Conservation (phyloP, 1,139 yeast species). For the Protomyces lactucae-debilis region DNA sequence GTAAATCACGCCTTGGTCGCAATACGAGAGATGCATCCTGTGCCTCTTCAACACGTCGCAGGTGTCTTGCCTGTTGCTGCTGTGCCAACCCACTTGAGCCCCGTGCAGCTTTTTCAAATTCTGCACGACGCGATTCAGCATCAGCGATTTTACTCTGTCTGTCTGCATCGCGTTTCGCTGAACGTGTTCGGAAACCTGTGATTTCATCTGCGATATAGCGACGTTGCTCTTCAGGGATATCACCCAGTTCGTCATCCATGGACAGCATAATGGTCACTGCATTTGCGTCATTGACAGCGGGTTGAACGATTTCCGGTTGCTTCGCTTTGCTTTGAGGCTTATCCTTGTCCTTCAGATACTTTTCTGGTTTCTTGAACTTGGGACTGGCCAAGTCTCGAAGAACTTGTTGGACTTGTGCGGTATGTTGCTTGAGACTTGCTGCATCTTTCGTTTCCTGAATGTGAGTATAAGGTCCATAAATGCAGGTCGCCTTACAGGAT, state of each 20-base stretch:
- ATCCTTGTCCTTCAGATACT: background rate
- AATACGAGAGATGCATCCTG: background rate
- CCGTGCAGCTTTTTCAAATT: conserved; percentile 6
- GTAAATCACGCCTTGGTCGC: background rate
- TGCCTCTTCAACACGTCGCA: background rate
- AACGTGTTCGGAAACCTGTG: conserved; percentile 38
- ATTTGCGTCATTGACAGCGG: background rate
- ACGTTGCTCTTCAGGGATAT: conserved; percentile 36
- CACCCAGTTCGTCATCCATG: conserved; percentile 33
- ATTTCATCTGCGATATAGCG: conserved; percentile 38
- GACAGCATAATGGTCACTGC: conserved; percentile 26
- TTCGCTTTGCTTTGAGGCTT: background rate
- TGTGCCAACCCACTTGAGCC: background rate
- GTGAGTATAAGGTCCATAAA: background rate
- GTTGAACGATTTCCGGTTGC: background rate
- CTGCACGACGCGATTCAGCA: conserved; percentile 29
- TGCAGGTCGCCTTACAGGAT: background rate
- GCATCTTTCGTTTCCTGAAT: conserved; percentile 18
- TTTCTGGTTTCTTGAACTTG: background rate
- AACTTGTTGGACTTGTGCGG: conserved; percentile 4
- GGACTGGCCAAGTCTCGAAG: conserved; percentile 9
- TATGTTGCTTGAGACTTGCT: background rate
- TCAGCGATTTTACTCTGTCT: conserved; percentile 35
- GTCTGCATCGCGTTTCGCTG: conserved; percentile 35
- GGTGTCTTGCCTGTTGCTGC: background rate